Conservation (phyloP, 495 filamentous ascomycete genomes). For the Daldinia grandis region DNA sequence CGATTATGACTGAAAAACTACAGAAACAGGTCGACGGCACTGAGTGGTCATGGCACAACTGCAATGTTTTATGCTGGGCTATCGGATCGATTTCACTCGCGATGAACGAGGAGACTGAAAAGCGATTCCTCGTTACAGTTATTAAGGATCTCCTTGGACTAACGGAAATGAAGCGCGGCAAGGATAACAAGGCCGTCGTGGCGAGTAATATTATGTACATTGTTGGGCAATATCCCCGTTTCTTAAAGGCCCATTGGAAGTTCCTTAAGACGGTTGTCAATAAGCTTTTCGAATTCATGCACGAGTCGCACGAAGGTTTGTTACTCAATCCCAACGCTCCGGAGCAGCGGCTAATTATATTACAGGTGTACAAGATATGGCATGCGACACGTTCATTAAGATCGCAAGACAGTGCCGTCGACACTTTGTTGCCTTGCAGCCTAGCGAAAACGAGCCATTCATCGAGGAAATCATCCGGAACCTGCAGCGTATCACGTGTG, state of each 20-base stretch:
- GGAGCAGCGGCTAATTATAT: slow-evolving; percentile 20
- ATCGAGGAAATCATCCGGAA: slow-evolving; percentile 98
- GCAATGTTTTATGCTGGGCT: slow-evolving; percentile 99
- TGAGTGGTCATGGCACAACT: slow-evolving; percentile 99
- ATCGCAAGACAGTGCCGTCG: slow-evolving; percentile 97
- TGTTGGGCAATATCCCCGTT: slow-evolving; percentile 97
- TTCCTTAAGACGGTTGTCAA: slow-evolving; percentile 99
- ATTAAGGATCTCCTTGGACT: slow-evolving; percentile 98
- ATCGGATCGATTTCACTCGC: slow-evolving; percentile 98
- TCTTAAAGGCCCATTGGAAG: slow-evolving; percentile 99
- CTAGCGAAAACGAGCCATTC: slow-evolving; percentile 93
- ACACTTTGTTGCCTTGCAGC: slow-evolving; percentile 95
- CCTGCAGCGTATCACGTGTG: slow-evolving; percentile 92
- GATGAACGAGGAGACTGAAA: slow-evolving; percentile 99
- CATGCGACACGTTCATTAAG: slow-evolving; percentile 99
- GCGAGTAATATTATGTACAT: slow-evolving; percentile 99
- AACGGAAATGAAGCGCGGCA: slow-evolving; percentile 98
- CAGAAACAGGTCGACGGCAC: slow-evolving; percentile 90
- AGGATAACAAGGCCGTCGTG: slow-evolving; percentile 99
- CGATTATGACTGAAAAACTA: slow-evolving; percentile 99
- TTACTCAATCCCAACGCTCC: slow-evolving; percentile 18
- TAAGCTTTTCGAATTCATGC: slow-evolving; percentile 99
- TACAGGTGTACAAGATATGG: slow-evolving; percentile 97
- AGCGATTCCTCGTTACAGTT: slow-evolving; percentile 96
- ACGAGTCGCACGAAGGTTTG: slow-evolving; percentile 96